phyloP scores from a whole-genome alignment of 1,139 yeast species.

The Eremothecium sinecaudum region DNA sequence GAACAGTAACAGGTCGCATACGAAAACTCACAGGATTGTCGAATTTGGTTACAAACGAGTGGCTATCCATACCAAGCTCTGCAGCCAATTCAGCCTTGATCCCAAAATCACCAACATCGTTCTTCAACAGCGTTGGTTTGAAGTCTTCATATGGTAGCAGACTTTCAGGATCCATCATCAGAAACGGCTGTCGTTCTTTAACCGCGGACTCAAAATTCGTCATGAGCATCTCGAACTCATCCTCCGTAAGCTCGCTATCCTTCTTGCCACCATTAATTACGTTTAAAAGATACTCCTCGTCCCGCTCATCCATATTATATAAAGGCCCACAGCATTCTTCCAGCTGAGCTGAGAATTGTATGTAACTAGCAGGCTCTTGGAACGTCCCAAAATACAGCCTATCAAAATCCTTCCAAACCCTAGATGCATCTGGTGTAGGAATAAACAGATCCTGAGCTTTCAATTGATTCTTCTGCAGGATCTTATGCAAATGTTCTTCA shows the following conservation, averaged over 20 bases:
- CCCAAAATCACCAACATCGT: constrained; percentile 22
- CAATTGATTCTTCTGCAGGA: constrained; percentile 34
- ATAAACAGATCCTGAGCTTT: constrained; percentile 60
- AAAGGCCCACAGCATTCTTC: constrained; percentile 86
- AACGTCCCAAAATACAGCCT: constrained; percentile 63
- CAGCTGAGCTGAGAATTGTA: constrained; percentile 86
- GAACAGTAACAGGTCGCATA: constrained; percentile 41
- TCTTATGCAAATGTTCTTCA: constrained; percentile 91
- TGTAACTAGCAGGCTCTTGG: constrained; percentile 66
- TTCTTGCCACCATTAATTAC: constrained; percentile 34
- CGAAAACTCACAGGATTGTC: constrained; percentile 36
- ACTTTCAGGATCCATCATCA: constrained; percentile 75
- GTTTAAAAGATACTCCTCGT: constrained; percentile 53
- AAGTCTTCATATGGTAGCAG: constrained; percentile 65
- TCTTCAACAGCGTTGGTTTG: constrained; percentile 36
- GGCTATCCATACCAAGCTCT: constrained; percentile 18
- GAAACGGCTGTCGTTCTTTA: constrained; percentile 76
- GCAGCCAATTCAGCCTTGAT: constrained; percentile 21
- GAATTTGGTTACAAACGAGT: constrained; percentile 24
- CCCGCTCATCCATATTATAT: constrained; percentile 86
- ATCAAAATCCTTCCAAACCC: constrained; percentile 66
- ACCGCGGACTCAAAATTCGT: constrained; percentile 67
- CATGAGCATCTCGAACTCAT: constrained; percentile 76
- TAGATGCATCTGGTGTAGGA: constrained; percentile 95
- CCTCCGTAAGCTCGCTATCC: constrained; percentile 45